Evolutionary conservation across 495 filamentous ascomycete genomes (phyloP).

Genomic region (Lasiosphaeris hirsuta): DNA sequence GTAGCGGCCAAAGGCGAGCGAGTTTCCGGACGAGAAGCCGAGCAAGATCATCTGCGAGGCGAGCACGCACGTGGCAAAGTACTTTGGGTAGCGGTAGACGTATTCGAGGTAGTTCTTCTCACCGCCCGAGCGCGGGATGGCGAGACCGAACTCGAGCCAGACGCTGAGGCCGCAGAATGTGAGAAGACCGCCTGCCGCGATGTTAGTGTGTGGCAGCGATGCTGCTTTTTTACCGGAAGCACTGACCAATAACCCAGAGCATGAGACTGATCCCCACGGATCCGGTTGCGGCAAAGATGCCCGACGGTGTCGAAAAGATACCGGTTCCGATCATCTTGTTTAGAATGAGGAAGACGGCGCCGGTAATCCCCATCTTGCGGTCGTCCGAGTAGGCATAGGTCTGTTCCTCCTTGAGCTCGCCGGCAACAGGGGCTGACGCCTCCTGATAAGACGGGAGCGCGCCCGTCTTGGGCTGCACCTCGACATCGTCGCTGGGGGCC

Average conservation of each 20-base stretch:
- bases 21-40: slow-evolving; percentile 55
- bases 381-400: slow-evolving; percentile 47
- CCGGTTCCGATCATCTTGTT: slow-evolving; percentile 58
- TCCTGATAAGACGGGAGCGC: slow-evolving; percentile 7
- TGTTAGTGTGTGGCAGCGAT: background rate
- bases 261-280: slow-evolving; percentile 32
- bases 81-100: slow-evolving; percentile 57
- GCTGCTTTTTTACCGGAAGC: background rate
- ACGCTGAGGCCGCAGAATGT: slow-evolving; percentile 35
- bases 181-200: slow-evolving; percentile 11
- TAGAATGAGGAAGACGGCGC: slow-evolving; percentile 52
- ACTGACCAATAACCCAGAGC: slow-evolving; percentile 33
- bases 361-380: slow-evolving; percentile 48
- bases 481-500: slow-evolving; percentile 14
- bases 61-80: slow-evolving; percentile 60
- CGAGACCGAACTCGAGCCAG: slow-evolving; percentile 45
- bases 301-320: slow-evolving; percentile 51
- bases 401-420: slow-evolving; percentile 30
- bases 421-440: slow-evolving; percentile 8
- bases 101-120: slow-evolving; percentile 63
- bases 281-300: slow-evolving; percentile 45
- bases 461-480: slow-evolving; percentile 3
- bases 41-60: slow-evolving; percentile 56
- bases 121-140: slow-evolving; percentile 48
- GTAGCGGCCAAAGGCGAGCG: slow-evolving; percentile 65